These are phyloP conservation scores for Candida bentonensis DNA, from an alignment of 805 yeast genomes.

Conservation along the genomic window DNA sequence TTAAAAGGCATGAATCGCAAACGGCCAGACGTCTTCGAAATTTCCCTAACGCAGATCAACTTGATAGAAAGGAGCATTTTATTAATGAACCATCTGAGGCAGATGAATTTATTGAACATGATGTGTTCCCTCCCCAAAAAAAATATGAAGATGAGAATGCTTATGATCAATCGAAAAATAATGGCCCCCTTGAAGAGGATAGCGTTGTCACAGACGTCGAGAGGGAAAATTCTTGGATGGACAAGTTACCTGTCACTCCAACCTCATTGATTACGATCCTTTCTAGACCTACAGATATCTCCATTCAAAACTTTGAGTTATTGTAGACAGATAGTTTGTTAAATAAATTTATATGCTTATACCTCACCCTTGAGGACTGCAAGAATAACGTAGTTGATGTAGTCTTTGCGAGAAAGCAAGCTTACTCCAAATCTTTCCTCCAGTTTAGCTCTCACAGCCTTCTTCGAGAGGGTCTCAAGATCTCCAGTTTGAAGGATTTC, in stretches of 20 bases:
- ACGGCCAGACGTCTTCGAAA: too few relatives aligned
- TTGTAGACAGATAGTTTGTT: background rate
- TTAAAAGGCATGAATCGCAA: too few relatives aligned
- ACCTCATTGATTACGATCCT: too few relatives aligned
- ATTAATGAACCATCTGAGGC: slow-evolving; percentile 2
- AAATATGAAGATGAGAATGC: background rate
- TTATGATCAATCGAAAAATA: background rate
- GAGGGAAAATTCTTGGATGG: too few relatives aligned
- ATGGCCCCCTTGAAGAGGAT: too few relatives aligned
- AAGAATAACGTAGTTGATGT: slow-evolving; percentile 26
- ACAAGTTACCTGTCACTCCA: too few relatives aligned
- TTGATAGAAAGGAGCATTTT: too few relatives aligned
- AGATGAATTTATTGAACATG: background rate
- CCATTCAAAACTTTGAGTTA: too few relatives aligned
- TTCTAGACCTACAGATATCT: too few relatives aligned
- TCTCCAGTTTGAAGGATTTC: slow-evolving; percentile 25
- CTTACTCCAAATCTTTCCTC: slow-evolving; percentile 23
- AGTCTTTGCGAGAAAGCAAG: slow-evolving; percentile 21
- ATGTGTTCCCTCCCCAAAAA: background rate
- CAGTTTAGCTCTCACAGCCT: slow-evolving; percentile 22
- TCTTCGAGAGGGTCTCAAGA: slow-evolving; percentile 25
- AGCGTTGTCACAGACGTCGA: too few relatives aligned
- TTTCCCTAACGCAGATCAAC: too few relatives aligned
- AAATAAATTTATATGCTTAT: slow-evolving; percentile 7
- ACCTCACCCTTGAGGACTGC: slow-evolving; percentile 27